Evolutionary conservation across 805 yeast species (phyloP).

Genomic region (Lipomyces lipofer): DNA sequence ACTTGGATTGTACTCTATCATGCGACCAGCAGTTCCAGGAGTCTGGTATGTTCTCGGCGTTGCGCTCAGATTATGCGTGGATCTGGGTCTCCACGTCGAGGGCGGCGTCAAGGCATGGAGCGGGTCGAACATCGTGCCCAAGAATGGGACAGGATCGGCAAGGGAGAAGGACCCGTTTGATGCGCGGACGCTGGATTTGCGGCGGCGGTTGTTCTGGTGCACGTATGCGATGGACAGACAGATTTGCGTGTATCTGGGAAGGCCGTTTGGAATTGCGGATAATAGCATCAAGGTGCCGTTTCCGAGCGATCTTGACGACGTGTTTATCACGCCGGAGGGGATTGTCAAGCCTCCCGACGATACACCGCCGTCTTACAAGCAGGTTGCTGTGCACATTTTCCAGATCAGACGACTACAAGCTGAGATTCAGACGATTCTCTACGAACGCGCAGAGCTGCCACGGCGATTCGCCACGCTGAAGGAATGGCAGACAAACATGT

Average conservation of each 20-base stretch:
- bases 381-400: conserved; percentile 66
- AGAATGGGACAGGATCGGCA: conserved; percentile 18
- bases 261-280: conserved; percentile 89
- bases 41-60: conserved; percentile 90
- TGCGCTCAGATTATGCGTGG: conserved; percentile 76
- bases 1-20: conserved; percentile 68
- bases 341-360: conserved; percentile 31
- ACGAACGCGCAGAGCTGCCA: conserved; percentile 72
- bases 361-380: conserved; percentile 56
- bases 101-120: conserved; percentile 36
- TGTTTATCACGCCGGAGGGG: conserved; percentile 50
- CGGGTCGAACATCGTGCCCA: conserved; percentile 30
- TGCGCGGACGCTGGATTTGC: conserved; percentile 62
- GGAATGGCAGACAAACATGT: conserved; percentile 64
- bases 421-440: conserved; percentile 68
- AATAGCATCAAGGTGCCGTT: conserved; percentile 69
- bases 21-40: conserved; percentile 89
- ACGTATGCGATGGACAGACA: conserved; percentile 84
- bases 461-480: conserved; percentile 53
- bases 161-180: conserved; percentile 39
- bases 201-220: conserved; percentile 85
- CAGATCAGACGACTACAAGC: conserved; percentile 72
- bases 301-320: conserved; percentile 76
- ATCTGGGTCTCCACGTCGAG: conserved; percentile 81
- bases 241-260: conserved; percentile 78